Base-by-base conservation (phyloP, 108 stramenopile genomes). In the Asterionellopsis glacialis region DNA sequence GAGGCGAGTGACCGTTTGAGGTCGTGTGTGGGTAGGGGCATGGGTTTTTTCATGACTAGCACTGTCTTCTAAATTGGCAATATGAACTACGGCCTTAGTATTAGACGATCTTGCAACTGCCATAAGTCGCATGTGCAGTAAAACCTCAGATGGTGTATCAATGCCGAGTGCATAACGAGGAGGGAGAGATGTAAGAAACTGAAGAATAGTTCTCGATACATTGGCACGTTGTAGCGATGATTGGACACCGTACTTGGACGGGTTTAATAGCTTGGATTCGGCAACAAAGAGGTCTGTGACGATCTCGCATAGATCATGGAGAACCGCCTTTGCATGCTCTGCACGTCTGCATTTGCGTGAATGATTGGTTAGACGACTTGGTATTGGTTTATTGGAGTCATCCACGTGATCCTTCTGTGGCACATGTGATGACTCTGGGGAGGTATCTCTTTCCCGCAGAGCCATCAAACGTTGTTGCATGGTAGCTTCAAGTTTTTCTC, bases 101-200 rank as follows among this genome's bases (percentile, higher is more conserved):
- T 24, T 23, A 54, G 64, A 62, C 11, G 53, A n/a, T 38, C 74
- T 51, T 5, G 68, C 68, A 14, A 58, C 66, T 13, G 68, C 52
- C 68, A 75, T 65, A 11, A 75, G 74, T 16, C 73, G 58, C 73
- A 74, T 74, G 51, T 74, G 73, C 23, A 71, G 50, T 1, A 73
- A 25, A 14, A 67, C 72, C 48, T 73, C 72, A 21, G 56, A 64
- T 27, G 72, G 72, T 22, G 66, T 56, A 33, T 67, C 65, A 9
- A 62, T 67, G 15, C 73, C 56, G 0, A 74, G 44, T n/a, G 73
- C 67, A 59, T 74, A 74, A 6, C 73, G 40, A 5, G 56, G 13
- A 57, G 73, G 73, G 1, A 74, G 55, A 14, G 57, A 18, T 26
- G 67, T n/a, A n/a, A 74, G 43, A 69, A 66, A 74, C 9, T 60